Conservation (phyloP, 2,329 filamentous ascomycete genomes). For the Botryotinia narcissicola region DNA sequence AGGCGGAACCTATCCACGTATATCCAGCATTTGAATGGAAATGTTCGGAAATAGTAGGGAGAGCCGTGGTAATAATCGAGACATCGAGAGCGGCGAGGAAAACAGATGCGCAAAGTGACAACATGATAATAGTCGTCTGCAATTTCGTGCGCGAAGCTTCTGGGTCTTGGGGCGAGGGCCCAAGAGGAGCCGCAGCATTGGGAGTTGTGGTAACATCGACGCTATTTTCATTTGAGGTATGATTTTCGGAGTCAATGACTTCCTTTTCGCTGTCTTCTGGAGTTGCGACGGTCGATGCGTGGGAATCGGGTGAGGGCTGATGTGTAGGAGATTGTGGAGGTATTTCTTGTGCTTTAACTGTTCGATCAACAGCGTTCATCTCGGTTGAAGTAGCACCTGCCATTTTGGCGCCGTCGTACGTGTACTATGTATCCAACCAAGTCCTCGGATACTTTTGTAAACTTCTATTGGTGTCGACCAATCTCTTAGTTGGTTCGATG, state of each 20-base stretch:
- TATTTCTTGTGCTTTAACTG: not conserved
- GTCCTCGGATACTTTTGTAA: not conserved
- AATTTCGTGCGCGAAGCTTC: conserved; percentile 36
- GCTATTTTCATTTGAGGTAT: not conserved
- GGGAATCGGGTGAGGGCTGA: not conserved
- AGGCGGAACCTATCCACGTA: conserved; percentile 75
- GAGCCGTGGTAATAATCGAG: conserved; percentile 60
- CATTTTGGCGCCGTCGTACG: not conserved
- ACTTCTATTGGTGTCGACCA: not conserved
- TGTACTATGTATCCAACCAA: not conserved
- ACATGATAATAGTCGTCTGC: conserved; percentile 37
- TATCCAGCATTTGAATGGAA: conserved; percentile 54
- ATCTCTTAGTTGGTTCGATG: not conserved
- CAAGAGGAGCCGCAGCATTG: not conserved
- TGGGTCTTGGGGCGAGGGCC: conserved; percentile 23
- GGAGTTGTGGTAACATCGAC: not conserved
- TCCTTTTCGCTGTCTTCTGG: conserved; percentile 1
- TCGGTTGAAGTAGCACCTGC: not conserved
- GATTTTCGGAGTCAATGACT: not conserved
- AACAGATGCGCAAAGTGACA: conserved; percentile 36
- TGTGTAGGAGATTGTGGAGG: not conserved
- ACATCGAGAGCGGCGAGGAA: conserved; percentile 39
- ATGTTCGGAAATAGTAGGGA: conserved; percentile 56
- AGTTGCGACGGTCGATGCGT: not conserved
- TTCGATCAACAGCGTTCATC: not conserved